Conservation (phyloP, 345 rosid genomes). For the Eucalyptus grandis region DNA sequence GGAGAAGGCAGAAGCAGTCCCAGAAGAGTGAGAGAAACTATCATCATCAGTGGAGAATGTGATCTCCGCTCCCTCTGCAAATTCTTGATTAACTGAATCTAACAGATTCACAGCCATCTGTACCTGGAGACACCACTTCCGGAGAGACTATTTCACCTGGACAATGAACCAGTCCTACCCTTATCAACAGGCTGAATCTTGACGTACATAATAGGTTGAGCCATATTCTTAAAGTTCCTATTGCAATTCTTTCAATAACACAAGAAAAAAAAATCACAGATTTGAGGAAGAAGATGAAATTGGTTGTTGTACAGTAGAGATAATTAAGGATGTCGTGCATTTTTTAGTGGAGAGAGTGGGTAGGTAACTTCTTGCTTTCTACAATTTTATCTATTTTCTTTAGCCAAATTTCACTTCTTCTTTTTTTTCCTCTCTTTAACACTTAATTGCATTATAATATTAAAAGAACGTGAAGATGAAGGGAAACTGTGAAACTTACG, state of each 20-base stretch:
- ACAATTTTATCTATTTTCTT: no score
- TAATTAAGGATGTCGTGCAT: no score
- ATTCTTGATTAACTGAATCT: conserved; percentile 50
- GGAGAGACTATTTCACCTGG: background rate
- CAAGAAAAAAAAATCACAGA: background rate
- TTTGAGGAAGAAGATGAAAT: background rate
- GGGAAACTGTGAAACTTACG: no score
- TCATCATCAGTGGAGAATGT: conserved; percentile 60
- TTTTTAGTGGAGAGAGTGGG: no score
- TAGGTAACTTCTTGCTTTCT: no score
- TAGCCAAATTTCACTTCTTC: no score
- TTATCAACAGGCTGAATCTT: conserved; percentile 42
- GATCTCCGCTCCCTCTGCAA: conserved; percentile 62
- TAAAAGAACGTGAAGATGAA: no score
- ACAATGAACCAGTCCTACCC: conserved; percentile 20
- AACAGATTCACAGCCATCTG: conserved; percentile 41
- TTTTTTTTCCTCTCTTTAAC: no score
- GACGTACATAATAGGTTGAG: conserved; percentile 51
- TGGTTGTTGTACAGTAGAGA: no score
- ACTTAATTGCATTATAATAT: no score
- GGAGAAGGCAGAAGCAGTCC: conserved; percentile 8
- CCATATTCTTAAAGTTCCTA: conserved; percentile 51
- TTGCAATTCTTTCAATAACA: conserved; percentile 23
- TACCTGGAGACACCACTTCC: conserved; percentile 15
- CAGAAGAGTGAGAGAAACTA: conserved; percentile 17